Evolutionary conservation across 371 early-diverging fungal species (phyloP).

Genomic region (Paraphysoderma sedebokerense): DNA sequence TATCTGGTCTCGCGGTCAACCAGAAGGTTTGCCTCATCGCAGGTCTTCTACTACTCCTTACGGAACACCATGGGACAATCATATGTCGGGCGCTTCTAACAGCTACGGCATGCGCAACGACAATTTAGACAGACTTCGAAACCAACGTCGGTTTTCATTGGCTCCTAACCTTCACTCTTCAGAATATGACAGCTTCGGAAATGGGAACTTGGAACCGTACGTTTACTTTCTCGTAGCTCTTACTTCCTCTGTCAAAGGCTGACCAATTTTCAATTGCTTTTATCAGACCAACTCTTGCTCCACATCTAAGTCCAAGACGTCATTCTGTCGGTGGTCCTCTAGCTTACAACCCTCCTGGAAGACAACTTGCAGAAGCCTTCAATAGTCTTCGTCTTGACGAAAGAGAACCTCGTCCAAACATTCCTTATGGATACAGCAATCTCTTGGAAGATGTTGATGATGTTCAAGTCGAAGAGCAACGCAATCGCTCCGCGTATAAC

Average conservation of each 20-base stretch:
- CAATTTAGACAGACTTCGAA: neutral
- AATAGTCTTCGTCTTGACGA: neutral
- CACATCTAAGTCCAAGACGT: neutral
- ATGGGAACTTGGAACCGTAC: neutral
- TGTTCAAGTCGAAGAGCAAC: neutral
- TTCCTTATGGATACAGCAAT: neutral
- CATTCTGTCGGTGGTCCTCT: neutral
- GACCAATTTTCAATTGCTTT: too few species aligned
- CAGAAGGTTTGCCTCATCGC: too few species aligned
- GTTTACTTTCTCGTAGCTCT: neutral
- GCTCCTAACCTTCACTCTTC: neutral
- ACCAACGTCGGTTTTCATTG: neutral
- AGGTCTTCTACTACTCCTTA: too few species aligned
- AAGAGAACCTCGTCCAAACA: neutral
- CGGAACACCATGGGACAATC: neutral
- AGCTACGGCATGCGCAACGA: neutral
- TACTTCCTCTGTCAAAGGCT: too few species aligned
- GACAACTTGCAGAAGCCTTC: neutral
- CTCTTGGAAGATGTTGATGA: neutral
- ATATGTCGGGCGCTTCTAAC: neutral
- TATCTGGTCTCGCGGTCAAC: neutral
- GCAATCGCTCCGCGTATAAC: neutral
- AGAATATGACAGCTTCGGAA: neutral
- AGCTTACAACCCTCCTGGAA: neutral
- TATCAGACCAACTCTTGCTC: too few species aligned